Conservation (phyloP, 306 rosid genomes). For the Dryas alaskensis region DNA sequence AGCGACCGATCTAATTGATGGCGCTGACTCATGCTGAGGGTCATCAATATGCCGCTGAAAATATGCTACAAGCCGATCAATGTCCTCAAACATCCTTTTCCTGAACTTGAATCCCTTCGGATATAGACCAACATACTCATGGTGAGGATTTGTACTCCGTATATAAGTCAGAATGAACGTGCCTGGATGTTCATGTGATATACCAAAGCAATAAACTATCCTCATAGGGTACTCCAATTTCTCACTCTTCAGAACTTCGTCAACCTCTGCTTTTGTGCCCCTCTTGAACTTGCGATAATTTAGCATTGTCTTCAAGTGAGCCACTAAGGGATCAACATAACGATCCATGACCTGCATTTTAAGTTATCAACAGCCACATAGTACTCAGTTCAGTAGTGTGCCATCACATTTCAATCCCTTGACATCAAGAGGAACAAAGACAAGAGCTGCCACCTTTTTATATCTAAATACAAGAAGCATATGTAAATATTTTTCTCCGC, state of each 20-base stretch:
- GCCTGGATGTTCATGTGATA: conserved; percentile 96
- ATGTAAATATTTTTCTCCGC: not conserved
- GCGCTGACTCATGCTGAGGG: conserved; percentile 72
- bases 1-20: conserved; percentile 93
- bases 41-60: conserved; percentile 93
- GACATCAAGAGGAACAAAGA: not conserved
- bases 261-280: conserved; percentile 90
- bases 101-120: conserved; percentile 97
- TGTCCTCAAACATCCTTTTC: conserved; percentile 92
- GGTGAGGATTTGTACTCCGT: conserved; percentile 94
- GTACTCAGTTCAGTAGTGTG: not conserved
- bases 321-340: conserved; percentile 91
- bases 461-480: conserved; percentile 9
- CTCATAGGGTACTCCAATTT: conserved; percentile 78
- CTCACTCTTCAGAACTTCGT: conserved; percentile 77
- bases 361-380: not conserved
- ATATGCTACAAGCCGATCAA: conserved; percentile 87
- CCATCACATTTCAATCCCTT: not conserved
- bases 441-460: not conserved
- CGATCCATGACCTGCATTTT: conserved; percentile 88
- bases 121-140: conserved; percentile 93
- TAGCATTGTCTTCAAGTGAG: conserved; percentile 78
- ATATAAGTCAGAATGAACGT: conserved; percentile 83
- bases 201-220: conserved; percentile 88
- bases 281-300: conserved; percentile 81